These are phyloP conservation scores for Drosera capensis DNA, from an alignment of 148 eudicot species.

Conservation along the genomic window DNA sequence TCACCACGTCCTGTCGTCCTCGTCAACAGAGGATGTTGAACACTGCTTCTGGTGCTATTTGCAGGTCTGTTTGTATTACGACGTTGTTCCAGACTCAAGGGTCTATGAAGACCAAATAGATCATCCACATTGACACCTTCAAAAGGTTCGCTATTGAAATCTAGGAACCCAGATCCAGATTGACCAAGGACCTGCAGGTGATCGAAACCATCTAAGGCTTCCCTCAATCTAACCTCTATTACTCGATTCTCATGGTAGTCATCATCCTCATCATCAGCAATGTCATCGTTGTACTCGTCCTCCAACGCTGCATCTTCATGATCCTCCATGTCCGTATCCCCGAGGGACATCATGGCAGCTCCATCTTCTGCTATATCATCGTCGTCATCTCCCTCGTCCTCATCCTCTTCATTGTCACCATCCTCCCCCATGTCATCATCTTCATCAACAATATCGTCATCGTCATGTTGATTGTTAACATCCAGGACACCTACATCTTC, in stretches of 20 bases:
- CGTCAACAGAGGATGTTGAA: slow-evolving; percentile 80
- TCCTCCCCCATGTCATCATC: slow-evolving; percentile 93
- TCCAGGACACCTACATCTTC: slow-evolving; percentile 54
- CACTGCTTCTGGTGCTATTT: slow-evolving; percentile 60
- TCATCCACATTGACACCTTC: slow-evolving; percentile 98
- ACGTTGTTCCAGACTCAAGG: slow-evolving; percentile 82
- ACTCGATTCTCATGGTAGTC: slow-evolving; percentile 85
- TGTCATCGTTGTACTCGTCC: slow-evolving; percentile 86
- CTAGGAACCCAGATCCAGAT: slow-evolving; percentile 67
- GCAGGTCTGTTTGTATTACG: slow-evolving; percentile 62
- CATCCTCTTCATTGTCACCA: slow-evolving; percentile 76
- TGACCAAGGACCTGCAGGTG: slow-evolving; percentile 81
- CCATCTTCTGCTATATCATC: slow-evolving; percentile 94
- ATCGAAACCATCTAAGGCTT: slow-evolving; percentile 88
- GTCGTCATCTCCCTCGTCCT: slow-evolving; percentile 86
- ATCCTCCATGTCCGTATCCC: slow-evolving; percentile 88
- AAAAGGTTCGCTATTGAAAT: slow-evolving; percentile 72
- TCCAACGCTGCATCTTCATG: slow-evolving; percentile 84
- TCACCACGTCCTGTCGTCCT: slow-evolving; percentile 70
- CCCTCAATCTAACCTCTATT: slow-evolving; percentile 97
- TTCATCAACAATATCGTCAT: slow-evolving; percentile 80
- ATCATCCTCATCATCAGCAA: slow-evolving; percentile 90
- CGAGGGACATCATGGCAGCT: slow-evolving; percentile 83
- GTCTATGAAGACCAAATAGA: slow-evolving; percentile 75
- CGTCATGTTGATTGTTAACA: too few relatives aligned